Evolutionary conservation across 2,329 filamentous ascomycete species (phyloP), one percentile per base, ranked within the genome.

Genomic region (Fusarium hainanense): DNA sequence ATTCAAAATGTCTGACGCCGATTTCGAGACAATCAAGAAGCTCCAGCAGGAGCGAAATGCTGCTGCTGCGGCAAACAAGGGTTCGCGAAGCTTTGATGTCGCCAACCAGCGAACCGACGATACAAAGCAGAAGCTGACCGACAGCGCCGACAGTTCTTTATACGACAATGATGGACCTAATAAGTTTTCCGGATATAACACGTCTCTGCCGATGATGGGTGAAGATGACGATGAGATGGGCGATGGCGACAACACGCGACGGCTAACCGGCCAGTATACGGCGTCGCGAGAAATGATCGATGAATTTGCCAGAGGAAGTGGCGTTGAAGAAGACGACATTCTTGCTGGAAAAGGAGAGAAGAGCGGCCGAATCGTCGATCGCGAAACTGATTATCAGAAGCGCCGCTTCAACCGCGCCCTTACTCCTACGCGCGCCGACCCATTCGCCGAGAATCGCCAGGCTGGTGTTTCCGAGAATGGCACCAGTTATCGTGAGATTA

Each of bases 361-460:
- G 82, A 93, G 93, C 79, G 94, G 92, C 61, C 91, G 95, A 75
- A 98, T 99, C 77, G 86, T 91, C 66, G 95, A 97, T 78, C 92
- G 96, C 76, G 95, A 98, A 84, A 97, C 94, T 69, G 95, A 98
- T 77, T 99, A 99, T 79, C 97, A 99, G 82, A 97, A 97, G 82
- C 93, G 94, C 71, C 90, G 94, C 63, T 97, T 97, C 80, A 91
- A 97, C 78, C 93, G 96, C 66, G 90, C 89, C 54, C 85, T 98
- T 68, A 96, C 93, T 23, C 94, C 94, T 7, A 94, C 93, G 11
- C 90, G 93, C 76, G 93, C 90, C 66, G 94, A 97, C 78, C 91
- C 93, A 1, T 97, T 97, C 77, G 92, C 92, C 27, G 88, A 90
- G 69, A 92, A 94, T 77, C 84, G 88, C 68, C 88, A 92, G 78